Evolutionary conservation across 306 rosid genomes (phyloP).

Genomic region (Hylodesmum podocarpum): DNA sequence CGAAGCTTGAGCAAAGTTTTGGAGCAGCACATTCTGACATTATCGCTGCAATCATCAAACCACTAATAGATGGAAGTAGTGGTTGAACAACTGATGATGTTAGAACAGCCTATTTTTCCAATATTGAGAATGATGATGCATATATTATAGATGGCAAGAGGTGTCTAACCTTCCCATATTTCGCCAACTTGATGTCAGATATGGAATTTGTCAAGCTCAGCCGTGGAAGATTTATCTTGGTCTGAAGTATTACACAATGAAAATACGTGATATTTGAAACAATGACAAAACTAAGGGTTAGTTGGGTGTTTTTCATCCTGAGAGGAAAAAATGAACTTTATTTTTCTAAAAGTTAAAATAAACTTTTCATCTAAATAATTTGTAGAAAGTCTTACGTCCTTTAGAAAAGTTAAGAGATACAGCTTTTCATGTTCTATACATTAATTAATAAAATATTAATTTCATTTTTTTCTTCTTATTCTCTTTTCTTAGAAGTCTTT

Average conservation of each 20-base stretch:
- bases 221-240: constrained; percentile 60
- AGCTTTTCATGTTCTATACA: too few species aligned
- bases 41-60: constrained; percentile 91
- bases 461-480: too few species aligned
- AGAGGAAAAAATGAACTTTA: too few species aligned
- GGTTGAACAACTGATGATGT: constrained; percentile 48
- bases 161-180: constrained; percentile 65
- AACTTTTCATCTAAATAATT: too few species aligned
- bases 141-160: not conserved
- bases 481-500: too few species aligned
- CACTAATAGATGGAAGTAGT: constrained; percentile 75
- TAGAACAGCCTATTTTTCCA: constrained; percentile 19
- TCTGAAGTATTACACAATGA: constrained; percentile 48
- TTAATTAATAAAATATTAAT: too few species aligned
- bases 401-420: too few species aligned
- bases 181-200: constrained; percentile 72
- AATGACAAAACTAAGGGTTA: too few species aligned
- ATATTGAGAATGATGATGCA: not conserved
- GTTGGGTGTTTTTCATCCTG: too few species aligned
- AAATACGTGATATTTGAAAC: constrained; percentile 4
- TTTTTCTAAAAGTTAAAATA: too few species aligned
- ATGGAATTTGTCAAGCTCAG: constrained; percentile 56
- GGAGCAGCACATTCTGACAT: constrained; percentile 69
- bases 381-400: too few species aligned
- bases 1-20: constrained; percentile 64